These are phyloP conservation scores for Blastocladiella britannica DNA, from an alignment of 192 early-diverging fungal species.

Conservation along the genomic window DNA sequence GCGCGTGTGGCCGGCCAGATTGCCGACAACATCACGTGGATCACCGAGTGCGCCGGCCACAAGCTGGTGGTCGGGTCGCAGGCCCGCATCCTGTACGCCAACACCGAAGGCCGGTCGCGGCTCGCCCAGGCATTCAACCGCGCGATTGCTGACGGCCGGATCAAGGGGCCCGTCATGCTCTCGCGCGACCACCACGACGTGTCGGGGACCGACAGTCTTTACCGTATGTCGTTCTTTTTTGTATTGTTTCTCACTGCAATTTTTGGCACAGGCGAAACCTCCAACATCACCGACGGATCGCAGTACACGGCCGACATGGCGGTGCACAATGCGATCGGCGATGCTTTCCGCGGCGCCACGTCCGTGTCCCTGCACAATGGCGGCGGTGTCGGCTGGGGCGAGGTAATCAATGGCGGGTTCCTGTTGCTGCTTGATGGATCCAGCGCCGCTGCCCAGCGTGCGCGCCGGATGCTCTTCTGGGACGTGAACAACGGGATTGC, in stretches of 20 bases:
- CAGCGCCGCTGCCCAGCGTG: constrained; percentile 4
- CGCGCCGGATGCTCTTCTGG: constrained; percentile 8
- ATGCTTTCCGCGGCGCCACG: constrained; percentile 9
- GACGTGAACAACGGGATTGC: constrained; percentile 11
- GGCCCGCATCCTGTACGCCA: constrained; percentile 9
- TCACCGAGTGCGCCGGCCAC: constrained; percentile 8
- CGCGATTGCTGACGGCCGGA: constrained; percentile 6
- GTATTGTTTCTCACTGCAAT: no score
- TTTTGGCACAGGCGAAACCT: constrained; percentile 5
- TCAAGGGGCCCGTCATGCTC: constrained; percentile 8
- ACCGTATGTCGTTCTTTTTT: constrained; percentile 5
- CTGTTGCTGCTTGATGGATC: constrained; percentile 7
- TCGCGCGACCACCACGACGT: constrained; percentile 10
- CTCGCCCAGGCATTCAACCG: constrained; percentile 5
- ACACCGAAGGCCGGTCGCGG: constrained; percentile 7
- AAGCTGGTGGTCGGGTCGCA: constrained; percentile 9
- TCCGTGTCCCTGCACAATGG: constrained; percentile 9
- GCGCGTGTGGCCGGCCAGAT: no score
- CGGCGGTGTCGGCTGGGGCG: constrained; percentile 10
- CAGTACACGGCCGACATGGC: constrained; percentile 6
- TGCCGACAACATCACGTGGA: constrained; percentile 8
- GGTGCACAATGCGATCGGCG: constrained; percentile 10
- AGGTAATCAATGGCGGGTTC: constrained; percentile 10
- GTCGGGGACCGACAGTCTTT: constrained; percentile 6
- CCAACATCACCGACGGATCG: constrained; percentile 4